Percentiles rank a stretch among this genome's conserved stretches.
These are phyloP conservation scores for Hymenoscyphus fraxineus DNA, from an alignment of 2,329 filamentous ascomycete species.

Conservation along the genomic window DNA sequence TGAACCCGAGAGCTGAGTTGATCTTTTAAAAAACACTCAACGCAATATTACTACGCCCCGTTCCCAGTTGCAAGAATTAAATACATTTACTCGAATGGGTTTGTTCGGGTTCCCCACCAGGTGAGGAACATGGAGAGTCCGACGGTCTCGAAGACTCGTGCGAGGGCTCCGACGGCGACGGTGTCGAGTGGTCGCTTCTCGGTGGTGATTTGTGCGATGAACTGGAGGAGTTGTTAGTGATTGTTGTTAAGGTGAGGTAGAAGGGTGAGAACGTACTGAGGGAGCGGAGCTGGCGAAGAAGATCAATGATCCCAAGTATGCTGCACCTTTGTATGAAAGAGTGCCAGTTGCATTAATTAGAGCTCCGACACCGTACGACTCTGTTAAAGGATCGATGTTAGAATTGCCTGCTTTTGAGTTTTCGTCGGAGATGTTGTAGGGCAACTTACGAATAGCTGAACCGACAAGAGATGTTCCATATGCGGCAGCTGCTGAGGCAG, in stretches of 20 bases:
- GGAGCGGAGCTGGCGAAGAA: constrained; percentile 90
- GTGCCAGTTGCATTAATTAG: constrained; percentile 94
- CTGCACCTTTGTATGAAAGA: constrained; percentile 93
- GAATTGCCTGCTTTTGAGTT: too few species aligned
- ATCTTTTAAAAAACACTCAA: background rate
- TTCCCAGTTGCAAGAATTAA: background rate
- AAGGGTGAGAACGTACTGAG: constrained; percentile 55
- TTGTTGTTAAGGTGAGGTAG: background rate
- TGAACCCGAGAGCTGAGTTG: background rate
- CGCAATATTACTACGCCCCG: background rate
- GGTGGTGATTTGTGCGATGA: constrained; percentile 79
- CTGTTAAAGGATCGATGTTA: too few species aligned
- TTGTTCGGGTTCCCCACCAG: constrained; percentile 96
- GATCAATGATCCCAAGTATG: constrained; percentile 86
- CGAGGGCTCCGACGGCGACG: constrained; percentile 77
- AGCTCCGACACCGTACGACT: constrained; percentile 85
- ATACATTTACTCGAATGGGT: constrained; percentile 61
- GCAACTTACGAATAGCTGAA: constrained; percentile 60
- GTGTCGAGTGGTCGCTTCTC: constrained; percentile 93
- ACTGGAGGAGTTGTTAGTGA: constrained; percentile 45
- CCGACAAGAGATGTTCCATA: constrained; percentile 90
- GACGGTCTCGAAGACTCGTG: constrained; percentile 87
- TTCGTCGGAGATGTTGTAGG: too few species aligned
- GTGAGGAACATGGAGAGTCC: constrained; percentile 89
- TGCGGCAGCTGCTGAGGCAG: constrained; percentile 77